Evolutionary conservation across 2,329 filamentous ascomycete genomes (phyloP), one percentile per base, ranked within the genome.

Genomic region (Madurella mycetomatis): DNA sequence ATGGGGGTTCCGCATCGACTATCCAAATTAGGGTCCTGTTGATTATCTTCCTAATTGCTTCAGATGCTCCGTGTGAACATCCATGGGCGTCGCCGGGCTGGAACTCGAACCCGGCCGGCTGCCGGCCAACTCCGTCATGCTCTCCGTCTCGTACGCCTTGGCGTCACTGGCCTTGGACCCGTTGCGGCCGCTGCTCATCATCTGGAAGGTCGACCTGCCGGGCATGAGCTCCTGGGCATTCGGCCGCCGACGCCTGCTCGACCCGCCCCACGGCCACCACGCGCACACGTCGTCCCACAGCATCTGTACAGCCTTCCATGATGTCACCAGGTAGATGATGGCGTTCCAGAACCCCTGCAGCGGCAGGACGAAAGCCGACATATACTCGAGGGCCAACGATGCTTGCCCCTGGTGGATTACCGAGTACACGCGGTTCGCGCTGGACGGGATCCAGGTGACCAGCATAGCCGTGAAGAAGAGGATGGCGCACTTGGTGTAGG

Each of bases 321-420:
- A 89, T 1, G 87, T 90, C 11, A 81, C 77, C 15, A 83, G 71
- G 69, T 94, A 95, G 61, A 95, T 90, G 54, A 88, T 69, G 16
- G 85, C 82, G 67, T 95, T 95, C 88, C 89, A 94, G 64, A 92
- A 88, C 0, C 90, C 90, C 66, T 95, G 90, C 0, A 91, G 77
- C 0, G 90, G 89, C 9, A 95, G 77, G 1, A 94, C 88, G 41
- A 90, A 78, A 0, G 87, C 84, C 18, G 86, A 85, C 60, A 85
- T 80, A 60, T 87, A 83, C 63, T 89, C 84, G 19, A 94, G 79
- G 0, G 77, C 73, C 30, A 84, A 77, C 8, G 75, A 78, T 0
- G 78, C 70, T 4, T 76, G 55, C 25, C 78, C 70, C 0, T 77
- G 73, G 63, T 86, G 75, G 9, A 84, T 75, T 15, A 91, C 75